Conservation (phyloP, 495 filamentous ascomycete species). For the Lasiosphaeria ovina region DNA sequence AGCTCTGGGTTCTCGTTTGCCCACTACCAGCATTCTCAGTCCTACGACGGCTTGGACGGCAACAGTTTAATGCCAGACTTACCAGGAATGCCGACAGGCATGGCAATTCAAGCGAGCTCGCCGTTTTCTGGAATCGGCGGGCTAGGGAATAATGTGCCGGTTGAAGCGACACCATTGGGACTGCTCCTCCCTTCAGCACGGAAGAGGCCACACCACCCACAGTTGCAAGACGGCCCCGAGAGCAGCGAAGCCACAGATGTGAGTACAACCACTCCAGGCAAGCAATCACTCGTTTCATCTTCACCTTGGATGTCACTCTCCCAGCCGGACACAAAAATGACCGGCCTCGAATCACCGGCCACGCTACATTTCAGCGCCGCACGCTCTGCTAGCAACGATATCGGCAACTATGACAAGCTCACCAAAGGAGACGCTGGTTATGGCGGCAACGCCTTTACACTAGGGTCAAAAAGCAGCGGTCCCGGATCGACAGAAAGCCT, state of each 20-base stretch:
- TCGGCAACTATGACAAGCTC: conserved; percentile 67
- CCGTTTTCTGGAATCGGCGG: conserved; percentile 9
- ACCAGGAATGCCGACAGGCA: background rate
- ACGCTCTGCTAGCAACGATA: too few species aligned
- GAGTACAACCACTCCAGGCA: conserved; percentile 8
- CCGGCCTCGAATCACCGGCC: background rate
- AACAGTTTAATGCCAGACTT: conserved; percentile 18
- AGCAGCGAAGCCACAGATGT: conserved; percentile 16
- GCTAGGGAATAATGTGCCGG: conserved; percentile 20
- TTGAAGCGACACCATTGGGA: conserved; percentile 39
- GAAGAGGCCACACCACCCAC: background rate
- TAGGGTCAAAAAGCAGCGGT: conserved; percentile 7
- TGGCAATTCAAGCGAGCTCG: background rate
- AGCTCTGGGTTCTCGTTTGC: conserved; percentile 54
- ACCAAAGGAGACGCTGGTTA: conserved; percentile 67
- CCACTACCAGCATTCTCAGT: conserved; percentile 17
- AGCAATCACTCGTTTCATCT: background rate
- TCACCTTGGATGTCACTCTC: background rate
- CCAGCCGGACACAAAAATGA: conserved; percentile 1
- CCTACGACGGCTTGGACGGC: conserved; percentile 38
- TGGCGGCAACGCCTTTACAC: conserved; percentile 55
- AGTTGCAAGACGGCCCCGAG: conserved; percentile 3
- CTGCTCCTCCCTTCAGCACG: conserved; percentile 13
- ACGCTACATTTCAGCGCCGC: too few species aligned
- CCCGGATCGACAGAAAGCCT: conserved; percentile 38